Evolutionary conservation across 495 filamentous ascomycete species (phyloP), one percentile per base, ranked within the genome.

Genomic region (Aspergillus heteromorphus): DNA sequence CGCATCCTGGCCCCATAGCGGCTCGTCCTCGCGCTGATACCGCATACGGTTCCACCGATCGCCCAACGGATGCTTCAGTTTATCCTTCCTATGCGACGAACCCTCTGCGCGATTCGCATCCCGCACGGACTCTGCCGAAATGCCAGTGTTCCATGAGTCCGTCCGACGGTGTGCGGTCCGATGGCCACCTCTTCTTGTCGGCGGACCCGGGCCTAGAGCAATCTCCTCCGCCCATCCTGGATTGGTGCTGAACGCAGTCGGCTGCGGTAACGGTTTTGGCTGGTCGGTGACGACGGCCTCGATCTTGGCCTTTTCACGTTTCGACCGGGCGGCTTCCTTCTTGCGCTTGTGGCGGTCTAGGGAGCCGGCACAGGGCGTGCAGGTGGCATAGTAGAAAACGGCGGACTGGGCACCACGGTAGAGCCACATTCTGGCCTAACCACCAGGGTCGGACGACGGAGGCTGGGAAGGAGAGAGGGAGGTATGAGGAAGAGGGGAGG

Each of bases 181-280:
- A 48, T 72, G 71, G 21, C 76, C 75, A 41, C 73, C 79, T 48
- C 80, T 78, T 21, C 77, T 73, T 57, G 82, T 82, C 25, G 85
- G 80, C 31, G 89, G 79, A 0, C 83, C 83, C 6, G 91, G 91
- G 0, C 91, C 91, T 67, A 91, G 72, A 41, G 73, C 72, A 48
- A 95, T 91, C 70, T 96, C 91, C 57, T 92, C 88, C 7, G 70
- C 69, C 91, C 91, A 96, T 68, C 87, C 88, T 42, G 83, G 83
- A 61, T 96, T 96, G 25, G 89, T 93, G 47, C 81, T 82, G 66
- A 87, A 91, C 5, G 91, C 85, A 21, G 84, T 82, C 2, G 91
- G 89, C 59, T 96, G 91, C 14, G 80, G 76, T 64, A 92, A 93
- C 6, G 82, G 71, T 27, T 83, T 79, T 4, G 87, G 87, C 64